Percentiles rank a stretch among this genome's conserved stretches.
Evolutionary conservation across 148 eudicot species (phyloP).

Genomic region (Fagopyrum tataricum): DNA sequence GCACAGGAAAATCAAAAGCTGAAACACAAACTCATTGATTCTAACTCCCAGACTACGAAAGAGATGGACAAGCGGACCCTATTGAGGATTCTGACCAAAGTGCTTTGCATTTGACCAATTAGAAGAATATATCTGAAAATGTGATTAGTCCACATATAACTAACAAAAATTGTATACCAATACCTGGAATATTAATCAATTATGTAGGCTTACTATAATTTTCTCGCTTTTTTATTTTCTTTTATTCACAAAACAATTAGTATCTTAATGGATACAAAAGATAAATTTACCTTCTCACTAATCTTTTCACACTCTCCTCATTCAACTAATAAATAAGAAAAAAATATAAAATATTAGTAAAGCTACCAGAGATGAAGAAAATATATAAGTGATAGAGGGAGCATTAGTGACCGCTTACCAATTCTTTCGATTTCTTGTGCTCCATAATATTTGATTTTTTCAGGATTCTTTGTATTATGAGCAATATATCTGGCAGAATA

Average conservation of each 20-base stretch:
- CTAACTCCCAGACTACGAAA: neutral
- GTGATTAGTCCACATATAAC: neutral
- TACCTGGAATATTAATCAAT: neutral
- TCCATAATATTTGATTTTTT: constrained; percentile 35
- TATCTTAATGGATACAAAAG: constrained; percentile 3
- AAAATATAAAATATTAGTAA: neutral
- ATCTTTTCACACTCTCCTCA: constrained; percentile 64
- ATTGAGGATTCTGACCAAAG: neutral
- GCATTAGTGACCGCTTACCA: constrained; percentile 41
- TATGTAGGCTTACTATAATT: neutral
- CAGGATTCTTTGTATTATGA: constrained; percentile 31
- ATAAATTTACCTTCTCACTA: constrained; percentile 56
- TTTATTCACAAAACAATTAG: neutral
- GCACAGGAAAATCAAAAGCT: neutral
- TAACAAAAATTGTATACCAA: neutral
- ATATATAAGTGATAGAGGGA: neutral
- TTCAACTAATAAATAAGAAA: constrained; percentile 46
- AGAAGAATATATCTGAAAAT: too few relatives aligned
- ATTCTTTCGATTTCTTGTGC: constrained; percentile 56
- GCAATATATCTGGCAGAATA: constrained; percentile 67
- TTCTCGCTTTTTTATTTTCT: neutral
- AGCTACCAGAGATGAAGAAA: neutral
- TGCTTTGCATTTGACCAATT: neutral
- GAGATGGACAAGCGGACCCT: neutral
- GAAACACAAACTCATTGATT: neutral